Conservation (phyloP, 176 grass and related monocot species). For the Thalia dealbata region DNA sequence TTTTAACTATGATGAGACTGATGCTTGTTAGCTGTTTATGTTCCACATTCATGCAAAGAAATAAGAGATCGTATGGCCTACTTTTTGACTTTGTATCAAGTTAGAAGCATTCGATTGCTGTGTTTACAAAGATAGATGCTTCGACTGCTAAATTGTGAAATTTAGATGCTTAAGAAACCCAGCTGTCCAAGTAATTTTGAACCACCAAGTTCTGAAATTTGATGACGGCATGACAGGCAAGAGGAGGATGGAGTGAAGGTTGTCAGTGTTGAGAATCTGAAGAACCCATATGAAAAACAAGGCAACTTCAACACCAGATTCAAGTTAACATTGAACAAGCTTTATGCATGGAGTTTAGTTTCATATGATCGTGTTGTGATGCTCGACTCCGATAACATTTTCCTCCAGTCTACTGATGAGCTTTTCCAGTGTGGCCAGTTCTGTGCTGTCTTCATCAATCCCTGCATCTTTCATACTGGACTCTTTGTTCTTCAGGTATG, state of each 20-base stretch:
- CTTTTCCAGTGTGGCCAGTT: conserved; percentile 96
- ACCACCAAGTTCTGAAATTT: neutral
- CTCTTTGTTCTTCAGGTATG: conserved; percentile 94
- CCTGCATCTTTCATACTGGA: conserved; percentile 94
- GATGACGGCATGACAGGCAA: conserved; percentile 29
- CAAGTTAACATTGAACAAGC: conserved; percentile 92
- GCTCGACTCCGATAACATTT: conserved; percentile 95
- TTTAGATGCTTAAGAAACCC: no score
- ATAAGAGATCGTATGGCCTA: no score
- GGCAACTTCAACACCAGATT: conserved; percentile 74
- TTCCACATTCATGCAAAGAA: no score
- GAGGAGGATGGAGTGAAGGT: conserved; percentile 90
- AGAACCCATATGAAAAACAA: conserved; percentile 82
- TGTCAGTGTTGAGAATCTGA: conserved; percentile 71
- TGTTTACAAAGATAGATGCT: no score
- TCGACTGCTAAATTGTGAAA: no score
- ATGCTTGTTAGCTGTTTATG: no score
- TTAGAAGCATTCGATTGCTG: no score
- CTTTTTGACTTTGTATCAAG: no score
- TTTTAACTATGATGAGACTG: no score
- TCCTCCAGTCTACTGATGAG: conserved; percentile 83
- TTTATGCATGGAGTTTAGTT: conserved; percentile 80
- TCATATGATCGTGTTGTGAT: conserved; percentile 89
- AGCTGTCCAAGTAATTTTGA: neutral
- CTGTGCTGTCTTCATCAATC: conserved; percentile 96